Evolutionary conservation across 1,139 yeast genomes (phyloP).

Genomic region (Pneumocystis oryctolagi): DNA sequence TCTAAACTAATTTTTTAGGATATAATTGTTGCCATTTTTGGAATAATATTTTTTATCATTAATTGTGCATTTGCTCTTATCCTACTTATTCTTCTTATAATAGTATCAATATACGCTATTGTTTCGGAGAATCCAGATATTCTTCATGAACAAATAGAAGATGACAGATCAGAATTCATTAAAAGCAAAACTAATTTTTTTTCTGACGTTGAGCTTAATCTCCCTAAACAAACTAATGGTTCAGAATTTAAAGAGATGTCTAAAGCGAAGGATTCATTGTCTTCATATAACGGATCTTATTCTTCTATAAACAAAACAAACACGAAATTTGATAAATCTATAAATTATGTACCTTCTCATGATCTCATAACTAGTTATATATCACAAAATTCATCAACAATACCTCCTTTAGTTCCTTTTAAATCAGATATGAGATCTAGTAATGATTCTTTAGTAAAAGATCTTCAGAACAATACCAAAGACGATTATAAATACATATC

Average conservation of each 20-base stretch:
- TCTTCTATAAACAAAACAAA: neutral
- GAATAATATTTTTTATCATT: slow-evolving; percentile 74
- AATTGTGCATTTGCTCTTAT: slow-evolving; percentile 82
- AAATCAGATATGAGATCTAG: neutral
- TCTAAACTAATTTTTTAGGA: slow-evolving; percentile 55
- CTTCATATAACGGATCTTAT: neutral
- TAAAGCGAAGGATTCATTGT: neutral
- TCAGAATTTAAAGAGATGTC: neutral
- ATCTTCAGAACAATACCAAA: neutral
- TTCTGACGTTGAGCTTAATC: slow-evolving; percentile 23
- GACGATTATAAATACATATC: neutral
- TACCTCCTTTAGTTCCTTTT: neutral
- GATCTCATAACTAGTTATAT: neutral
- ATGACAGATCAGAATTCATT: slow-evolving; percentile 86
- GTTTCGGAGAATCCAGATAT: slow-evolving; percentile 87
- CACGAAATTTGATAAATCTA: neutral
- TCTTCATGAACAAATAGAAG: slow-evolving; percentile 91
- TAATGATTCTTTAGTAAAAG: neutral
- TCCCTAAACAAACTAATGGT: neutral
- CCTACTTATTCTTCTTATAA: slow-evolving; percentile 59
- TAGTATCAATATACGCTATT: slow-evolving; percentile 73
- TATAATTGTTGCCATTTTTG: slow-evolving; percentile 81
- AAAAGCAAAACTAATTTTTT: slow-evolving; percentile 29
- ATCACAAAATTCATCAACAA: neutral
- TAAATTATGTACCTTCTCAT: neutral